Evolutionary conservation across 1,284 basidiomycete species (phyloP).

Genomic region (Tilletia setariae): DNA sequence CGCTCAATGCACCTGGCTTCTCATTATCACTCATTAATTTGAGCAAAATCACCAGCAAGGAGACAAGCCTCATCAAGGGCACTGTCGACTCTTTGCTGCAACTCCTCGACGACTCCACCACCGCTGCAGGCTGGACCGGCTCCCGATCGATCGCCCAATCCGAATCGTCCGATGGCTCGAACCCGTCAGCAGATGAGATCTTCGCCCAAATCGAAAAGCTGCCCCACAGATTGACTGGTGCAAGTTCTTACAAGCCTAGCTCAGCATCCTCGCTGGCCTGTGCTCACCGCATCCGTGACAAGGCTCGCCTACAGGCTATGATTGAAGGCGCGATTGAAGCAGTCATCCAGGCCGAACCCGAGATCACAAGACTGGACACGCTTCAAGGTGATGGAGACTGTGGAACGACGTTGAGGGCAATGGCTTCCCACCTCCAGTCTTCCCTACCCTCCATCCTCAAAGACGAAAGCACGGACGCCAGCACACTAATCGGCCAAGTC

Average conservation of each 20-base stretch:
- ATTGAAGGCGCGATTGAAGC: constrained; percentile 53
- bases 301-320: constrained; percentile 43
- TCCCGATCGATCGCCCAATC: constrained; percentile 24
- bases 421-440: constrained; percentile 28
- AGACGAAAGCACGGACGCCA: constrained; percentile 11
- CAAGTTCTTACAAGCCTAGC: background rate
- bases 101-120: constrained; percentile 58
- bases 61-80: constrained; percentile 26
- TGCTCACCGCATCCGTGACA: background rate
- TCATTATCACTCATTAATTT: constrained; percentile 58
- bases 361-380: constrained; percentile 58
- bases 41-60: constrained; percentile 40
- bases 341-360: constrained; percentile 56
- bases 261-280: background rate
- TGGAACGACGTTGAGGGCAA: constrained; percentile 49
- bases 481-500: constrained; percentile 24
- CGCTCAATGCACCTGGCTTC: constrained; percentile 59
- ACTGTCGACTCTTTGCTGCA: constrained; percentile 51
- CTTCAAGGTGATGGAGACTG: constrained; percentile 54
- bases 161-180: background rate
- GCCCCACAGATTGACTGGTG: background rate
- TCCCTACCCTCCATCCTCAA: constrained; percentile 43
- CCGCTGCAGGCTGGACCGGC: constrained; percentile 56
- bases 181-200: background rate
- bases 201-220: background rate